Evolutionary conservation across 2,329 filamentous ascomycete species (phyloP), one percentile per base, ranked within the genome.

Genomic region (Onygenales sp.): DNA sequence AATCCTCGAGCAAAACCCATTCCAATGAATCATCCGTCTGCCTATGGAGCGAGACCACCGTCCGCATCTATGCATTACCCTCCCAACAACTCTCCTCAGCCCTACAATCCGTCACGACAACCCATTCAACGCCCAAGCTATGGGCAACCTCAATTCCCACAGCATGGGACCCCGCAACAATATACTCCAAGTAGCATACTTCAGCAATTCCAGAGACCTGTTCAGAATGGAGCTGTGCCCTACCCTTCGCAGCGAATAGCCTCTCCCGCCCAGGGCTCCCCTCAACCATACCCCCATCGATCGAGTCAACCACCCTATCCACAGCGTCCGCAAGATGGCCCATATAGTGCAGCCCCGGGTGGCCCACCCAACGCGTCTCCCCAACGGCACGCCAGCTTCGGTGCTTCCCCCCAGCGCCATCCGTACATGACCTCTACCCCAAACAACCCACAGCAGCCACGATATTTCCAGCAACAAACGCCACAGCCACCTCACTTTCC

Each of bases 131-230:
- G 71, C 13, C 64, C 69, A 32, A 62, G 60, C 11, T 72, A 67
- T 55, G 57, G 55, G 14, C 59, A 65, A 49, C 64, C 65, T 13
- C 66, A 67, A 39, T 72, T 69, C 53, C 57, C 69, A 38, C 65
- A 69, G 50, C 52, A 61, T 21, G 63, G 55, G 8, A 61, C 64
- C 11, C 45, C 47, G 38, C 51, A 42, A 27, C 66, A 67, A 56
- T 72, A 66, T 57, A 66, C 55, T 53, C 67, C 67, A 51, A 63
- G 58, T 31, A 66, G 60, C 49, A 67, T 67, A 46, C 63, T 66
- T n/a, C 66, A 65, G 43, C 71, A 70, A 55, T 71, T 70, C 55
- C 71, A 73, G 58, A 68, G 73, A 13, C 61, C 69, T 14, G 56
- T 59, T 11, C 64, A 65, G 49, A 74, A 73, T 50, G 69, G 70